Conservation (phyloP, 2,329 filamentous ascomycete species). For the Penicillium sp. region DNA sequence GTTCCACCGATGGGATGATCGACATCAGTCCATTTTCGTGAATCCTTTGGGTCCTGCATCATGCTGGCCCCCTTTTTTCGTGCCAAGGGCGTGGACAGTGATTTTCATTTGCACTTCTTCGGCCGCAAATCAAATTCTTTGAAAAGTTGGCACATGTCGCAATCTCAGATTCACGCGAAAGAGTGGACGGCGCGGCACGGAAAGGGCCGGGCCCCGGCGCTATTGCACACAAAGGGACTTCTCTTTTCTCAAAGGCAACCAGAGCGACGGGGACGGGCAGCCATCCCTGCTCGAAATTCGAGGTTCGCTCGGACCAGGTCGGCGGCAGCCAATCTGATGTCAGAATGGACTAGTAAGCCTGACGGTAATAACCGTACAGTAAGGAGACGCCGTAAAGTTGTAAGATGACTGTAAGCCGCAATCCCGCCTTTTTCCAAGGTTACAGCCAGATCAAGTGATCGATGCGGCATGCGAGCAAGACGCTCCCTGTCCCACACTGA, state of each 20-base stretch:
- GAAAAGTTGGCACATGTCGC: conserved; percentile 6
- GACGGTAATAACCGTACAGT: conserved; percentile 31
- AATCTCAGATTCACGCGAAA: conserved; percentile 7
- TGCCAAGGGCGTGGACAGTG: conserved; percentile 15
- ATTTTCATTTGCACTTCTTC: conserved; percentile 4
- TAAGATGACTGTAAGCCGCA: conserved; percentile 34
- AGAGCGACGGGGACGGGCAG: conserved; percentile 10
- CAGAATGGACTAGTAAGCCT: conserved; percentile 14
- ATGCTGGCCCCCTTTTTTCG: conserved; percentile 8
- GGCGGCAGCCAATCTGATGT: conserved; percentile 19
- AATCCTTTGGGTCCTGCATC: conserved; percentile 11
- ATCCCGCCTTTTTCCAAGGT: conserved; percentile 16
- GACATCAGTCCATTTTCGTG: conserved; percentile 17
- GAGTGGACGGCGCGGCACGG: conserved; percentile 34
- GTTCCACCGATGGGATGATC: conserved; percentile 25
- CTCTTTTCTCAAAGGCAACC: not conserved
- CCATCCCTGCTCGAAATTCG: conserved; percentile 15
- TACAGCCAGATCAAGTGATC: conserved; percentile 61
- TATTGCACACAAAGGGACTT: conserved; percentile 12
- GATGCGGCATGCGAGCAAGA: conserved; percentile 56
- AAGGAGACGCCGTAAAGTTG: conserved; percentile 10
- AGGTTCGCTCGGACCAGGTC: conserved; percentile 22
- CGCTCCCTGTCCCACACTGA: conserved; percentile 31
- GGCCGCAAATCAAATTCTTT: not conserved
- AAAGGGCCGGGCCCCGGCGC: conserved; percentile 38